Conservation (phyloP, 768 basidiomycete genomes). For the Termitomyces sp. region DNA sequence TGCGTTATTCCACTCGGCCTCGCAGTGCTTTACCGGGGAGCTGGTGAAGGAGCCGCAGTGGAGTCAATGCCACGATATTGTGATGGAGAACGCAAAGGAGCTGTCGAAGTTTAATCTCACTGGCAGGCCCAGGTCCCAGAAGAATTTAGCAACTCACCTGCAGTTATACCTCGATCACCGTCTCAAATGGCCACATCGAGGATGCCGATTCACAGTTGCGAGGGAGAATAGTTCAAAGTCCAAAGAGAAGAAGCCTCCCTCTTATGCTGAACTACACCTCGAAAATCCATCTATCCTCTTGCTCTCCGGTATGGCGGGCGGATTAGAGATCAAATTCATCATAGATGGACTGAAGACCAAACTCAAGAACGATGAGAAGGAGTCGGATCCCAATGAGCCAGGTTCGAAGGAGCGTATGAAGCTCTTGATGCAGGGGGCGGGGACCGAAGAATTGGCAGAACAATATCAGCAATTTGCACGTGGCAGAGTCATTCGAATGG, state of each 20-base stretch:
- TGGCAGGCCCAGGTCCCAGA: background rate
- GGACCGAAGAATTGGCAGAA: background rate
- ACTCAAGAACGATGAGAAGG: background rate
- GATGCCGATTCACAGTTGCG: background rate
- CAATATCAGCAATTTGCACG: background rate
- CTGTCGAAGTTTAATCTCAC: background rate
- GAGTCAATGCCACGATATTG: background rate
- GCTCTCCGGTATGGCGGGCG: background rate
- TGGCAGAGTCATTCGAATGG: background rate
- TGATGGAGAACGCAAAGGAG: background rate
- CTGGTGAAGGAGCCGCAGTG: background rate
- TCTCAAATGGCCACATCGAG: background rate
- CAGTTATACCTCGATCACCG: background rate
- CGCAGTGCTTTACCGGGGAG: background rate
- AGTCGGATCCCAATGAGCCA: background rate
- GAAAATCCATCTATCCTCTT: background rate
- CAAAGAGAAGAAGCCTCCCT: background rate
- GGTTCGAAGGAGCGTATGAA: background rate
- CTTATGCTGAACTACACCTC: background rate
- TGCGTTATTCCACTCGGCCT: background rate
- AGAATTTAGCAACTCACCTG: background rate
- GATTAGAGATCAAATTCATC: background rate
- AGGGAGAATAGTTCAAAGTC: background rate
- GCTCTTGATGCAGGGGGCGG: background rate
- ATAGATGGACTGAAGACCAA: background rate